These are phyloP conservation scores for Eremothecium sinecaudum DNA, from an alignment of 1,139 yeast genomes.

Conservation along the genomic window DNA sequence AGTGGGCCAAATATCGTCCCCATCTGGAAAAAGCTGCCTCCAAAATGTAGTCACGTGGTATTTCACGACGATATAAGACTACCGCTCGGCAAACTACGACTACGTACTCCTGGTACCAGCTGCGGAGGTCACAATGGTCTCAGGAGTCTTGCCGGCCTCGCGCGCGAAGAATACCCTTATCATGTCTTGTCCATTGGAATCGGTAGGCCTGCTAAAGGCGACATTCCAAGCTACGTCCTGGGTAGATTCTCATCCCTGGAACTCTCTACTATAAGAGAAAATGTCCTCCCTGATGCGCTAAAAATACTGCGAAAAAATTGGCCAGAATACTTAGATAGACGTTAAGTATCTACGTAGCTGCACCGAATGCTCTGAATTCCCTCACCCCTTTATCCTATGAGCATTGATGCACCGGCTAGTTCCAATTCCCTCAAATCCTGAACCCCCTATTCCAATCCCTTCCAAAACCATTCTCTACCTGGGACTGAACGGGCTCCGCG, in stretches of 20 bases:
- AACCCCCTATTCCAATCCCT: too few relatives aligned
- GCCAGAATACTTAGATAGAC: too few relatives aligned
- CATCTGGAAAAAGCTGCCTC: constrained; percentile 37
- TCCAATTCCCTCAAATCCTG: too few relatives aligned
- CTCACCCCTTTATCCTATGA: too few relatives aligned
- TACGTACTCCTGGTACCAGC: constrained; percentile 48
- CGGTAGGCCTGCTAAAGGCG: constrained; percentile 56
- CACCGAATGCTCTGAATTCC: too few relatives aligned
- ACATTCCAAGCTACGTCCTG: constrained; percentile 56
- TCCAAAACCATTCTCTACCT: too few relatives aligned
- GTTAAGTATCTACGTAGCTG: too few relatives aligned
- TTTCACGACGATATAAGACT: constrained; percentile 70
- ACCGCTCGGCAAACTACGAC: constrained; percentile 52
- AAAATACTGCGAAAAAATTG: too few relatives aligned
- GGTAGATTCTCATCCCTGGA: constrained; percentile 38
- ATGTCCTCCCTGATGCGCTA: constrained; percentile 11
- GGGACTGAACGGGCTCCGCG: too few relatives aligned
- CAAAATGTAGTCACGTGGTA: constrained; percentile 41
- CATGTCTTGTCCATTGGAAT: constrained; percentile 59
- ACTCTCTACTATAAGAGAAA: constrained; percentile 16
- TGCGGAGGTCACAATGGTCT: constrained; percentile 79
- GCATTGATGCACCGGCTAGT: too few relatives aligned
- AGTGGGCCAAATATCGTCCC: constrained; percentile 48
- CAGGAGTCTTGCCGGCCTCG: constrained; percentile 40
- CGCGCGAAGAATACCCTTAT: constrained; percentile 31